Base-by-base conservation (phyloP, 1,139 yeast species). In the Saccharomyces hybrid region DNA sequence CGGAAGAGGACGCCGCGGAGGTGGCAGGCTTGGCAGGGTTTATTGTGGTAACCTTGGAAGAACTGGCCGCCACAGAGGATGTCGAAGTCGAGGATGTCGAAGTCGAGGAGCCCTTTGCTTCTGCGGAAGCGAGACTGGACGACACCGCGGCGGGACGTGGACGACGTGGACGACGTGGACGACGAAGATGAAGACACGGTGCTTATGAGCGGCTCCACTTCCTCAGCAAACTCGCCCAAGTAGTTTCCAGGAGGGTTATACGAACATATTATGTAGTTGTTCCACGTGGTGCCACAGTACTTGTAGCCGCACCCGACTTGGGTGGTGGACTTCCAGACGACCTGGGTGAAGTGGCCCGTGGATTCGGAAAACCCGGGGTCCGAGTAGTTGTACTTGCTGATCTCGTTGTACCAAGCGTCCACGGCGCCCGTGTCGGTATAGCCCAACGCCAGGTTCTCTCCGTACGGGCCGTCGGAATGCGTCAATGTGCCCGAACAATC, bases 371-470 rank as follows among this genome's bases (percentile, higher is more conserved):
- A 75, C 54, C 68, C 69, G 51, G 79, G 78, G 58, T 74, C 65
- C 26, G 70, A 61, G 72, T 74, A 86, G 73, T 83, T 75, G 76
- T 86, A 88, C 55, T 70, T 61, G 9, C 66, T 61, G 62, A 83
- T 83, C 75, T 88, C 96, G 59, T 76, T 72, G 76, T 88, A 89
- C 97, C 97, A 90, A 54, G 93, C 96, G 49, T 80, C 78, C 56
- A 88, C 83, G 50, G 89, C 88, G 49, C 80, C 86, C 29, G 76
- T 74, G 38, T 76, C 71, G 49, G 77, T 60, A 72, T 77, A 80
- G 55, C 97, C 97, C 54, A 81, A 75, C 53, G 95, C 96, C 68
- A 90, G 78, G 78, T 90, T 90, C 75, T 90, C 97, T 68, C 97
- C 97, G 74, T 80, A 86, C 53, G 76, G 72, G 55, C 93, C 93